Evolutionary conservation across 495 filamentous ascomycete species (phyloP).

Genomic region (Aspergillus ellipticus): DNA sequence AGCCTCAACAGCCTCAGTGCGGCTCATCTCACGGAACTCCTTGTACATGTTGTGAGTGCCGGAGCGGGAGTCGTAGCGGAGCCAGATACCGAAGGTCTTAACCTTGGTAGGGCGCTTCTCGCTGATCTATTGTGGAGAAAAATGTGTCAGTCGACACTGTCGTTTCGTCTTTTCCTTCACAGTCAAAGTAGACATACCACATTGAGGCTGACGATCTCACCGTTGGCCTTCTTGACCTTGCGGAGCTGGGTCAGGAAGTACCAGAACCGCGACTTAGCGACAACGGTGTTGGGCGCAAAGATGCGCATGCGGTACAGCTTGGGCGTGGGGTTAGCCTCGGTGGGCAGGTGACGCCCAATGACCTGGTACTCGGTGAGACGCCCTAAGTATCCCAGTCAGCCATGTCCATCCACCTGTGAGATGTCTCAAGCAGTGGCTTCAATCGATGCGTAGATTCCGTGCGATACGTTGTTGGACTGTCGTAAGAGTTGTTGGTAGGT

Average conservation of each 20-base stretch:
- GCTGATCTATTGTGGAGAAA: conserved; percentile 61
- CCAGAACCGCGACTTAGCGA: conserved; percentile 99
- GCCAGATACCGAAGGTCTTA: conserved; percentile 99
- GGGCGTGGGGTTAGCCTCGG: conserved; percentile 88
- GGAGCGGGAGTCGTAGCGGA: conserved; percentile 99
- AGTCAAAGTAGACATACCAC: conserved; percentile 58
- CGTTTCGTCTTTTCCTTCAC: not conserved
- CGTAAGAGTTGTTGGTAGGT: not conserved
- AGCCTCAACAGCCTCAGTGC: conserved; percentile 89
- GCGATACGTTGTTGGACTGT: conserved; percentile 2
- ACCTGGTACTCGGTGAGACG: conserved; percentile 99
- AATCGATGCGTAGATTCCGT: conserved; percentile 22
- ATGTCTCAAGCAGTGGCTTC: conserved; percentile 14
- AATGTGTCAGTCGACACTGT: conserved; percentile 16
- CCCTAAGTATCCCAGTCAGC: conserved; percentile 58
- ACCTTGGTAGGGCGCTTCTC: conserved; percentile 98
- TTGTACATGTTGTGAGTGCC: conserved; percentile 99
- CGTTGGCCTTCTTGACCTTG: conserved; percentile 99
- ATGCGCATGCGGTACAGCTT: conserved; percentile 99
- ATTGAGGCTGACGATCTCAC: conserved; percentile 96
- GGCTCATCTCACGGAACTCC: conserved; percentile 98
- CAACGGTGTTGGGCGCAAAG: conserved; percentile 94
- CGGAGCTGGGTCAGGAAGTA: conserved; percentile 98
- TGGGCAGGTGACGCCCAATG: conserved; percentile 97
- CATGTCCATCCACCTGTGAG: conserved; percentile 14